These are phyloP conservation scores for Xylariomycetidae sp. DNA, from an alignment of 2,329 filamentous ascomycete genomes.

Conservation along the genomic window DNA sequence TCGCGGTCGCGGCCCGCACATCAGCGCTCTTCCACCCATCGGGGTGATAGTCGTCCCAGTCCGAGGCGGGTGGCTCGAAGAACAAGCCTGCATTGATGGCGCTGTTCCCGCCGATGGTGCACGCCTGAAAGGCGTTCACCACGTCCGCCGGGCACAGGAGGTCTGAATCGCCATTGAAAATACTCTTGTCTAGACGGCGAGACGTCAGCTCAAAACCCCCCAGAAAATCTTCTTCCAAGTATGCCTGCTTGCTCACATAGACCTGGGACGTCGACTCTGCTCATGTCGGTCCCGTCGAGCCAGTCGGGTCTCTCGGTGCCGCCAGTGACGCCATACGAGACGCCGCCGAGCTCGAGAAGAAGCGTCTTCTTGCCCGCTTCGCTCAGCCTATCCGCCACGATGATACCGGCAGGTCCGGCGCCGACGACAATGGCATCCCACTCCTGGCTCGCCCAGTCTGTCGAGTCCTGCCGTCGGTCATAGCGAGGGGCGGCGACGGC, in stretches of 20 bases:
- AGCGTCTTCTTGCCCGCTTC: constrained; percentile 48
- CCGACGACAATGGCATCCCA: constrained; percentile 39
- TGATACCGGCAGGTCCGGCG: constrained; percentile 49
- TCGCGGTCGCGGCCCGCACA: constrained; percentile 39
- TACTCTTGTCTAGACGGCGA: constrained; percentile 37
- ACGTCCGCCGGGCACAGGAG: constrained; percentile 36
- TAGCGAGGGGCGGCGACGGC: constrained; percentile 10
- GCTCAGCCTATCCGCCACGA: constrained; percentile 46
- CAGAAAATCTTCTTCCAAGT: too few species aligned
- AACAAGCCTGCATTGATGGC: constrained; percentile 51
- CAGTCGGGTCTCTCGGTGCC: constrained; percentile 42
- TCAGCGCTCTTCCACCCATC: constrained; percentile 46
- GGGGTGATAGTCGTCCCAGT: constrained; percentile 47
- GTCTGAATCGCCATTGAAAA: constrained; percentile 37
- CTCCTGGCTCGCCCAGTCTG: constrained; percentile 20
- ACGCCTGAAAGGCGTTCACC: constrained; percentile 41
- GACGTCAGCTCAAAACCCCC: too few species aligned
- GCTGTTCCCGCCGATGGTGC: constrained; percentile 46
- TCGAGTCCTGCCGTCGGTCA: constrained; percentile 3
- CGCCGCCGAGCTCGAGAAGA: constrained; percentile 46
- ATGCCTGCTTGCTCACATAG: constrained; percentile 40
- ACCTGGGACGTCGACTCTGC: constrained; percentile 49
- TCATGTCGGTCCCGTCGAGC: constrained; percentile 42
- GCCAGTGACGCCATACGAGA: constrained; percentile 44
- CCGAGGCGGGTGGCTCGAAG: constrained; percentile 48